Evolutionary conservation across 345 rosid genomes (phyloP).

Genomic region (Lepidium africanum): DNA sequence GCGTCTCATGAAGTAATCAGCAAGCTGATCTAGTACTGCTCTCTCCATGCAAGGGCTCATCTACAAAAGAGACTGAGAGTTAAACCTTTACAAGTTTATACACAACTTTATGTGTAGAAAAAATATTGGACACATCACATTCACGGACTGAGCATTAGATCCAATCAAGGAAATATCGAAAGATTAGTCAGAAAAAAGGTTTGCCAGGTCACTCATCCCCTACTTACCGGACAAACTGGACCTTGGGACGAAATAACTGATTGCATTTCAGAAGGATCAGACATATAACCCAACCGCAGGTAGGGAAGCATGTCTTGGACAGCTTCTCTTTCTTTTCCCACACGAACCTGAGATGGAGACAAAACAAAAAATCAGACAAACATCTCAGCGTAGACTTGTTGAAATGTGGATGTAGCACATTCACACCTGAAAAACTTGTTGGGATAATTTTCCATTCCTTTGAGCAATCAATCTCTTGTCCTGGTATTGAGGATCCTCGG

Average conservation of each 20-base stretch:
- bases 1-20: constrained; percentile 62
- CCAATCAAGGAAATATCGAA: constrained; percentile 5
- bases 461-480: constrained; percentile 95
- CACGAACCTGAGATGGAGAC: constrained; percentile 45
- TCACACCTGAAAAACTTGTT: constrained; percentile 66
- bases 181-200: neutral
- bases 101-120: neutral
- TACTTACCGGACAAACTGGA: constrained; percentile 85
- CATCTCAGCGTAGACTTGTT: constrained; percentile 2
- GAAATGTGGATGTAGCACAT: neutral
- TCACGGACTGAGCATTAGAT: neutral
- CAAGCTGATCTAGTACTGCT: constrained; percentile 85
- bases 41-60: constrained; percentile 94
- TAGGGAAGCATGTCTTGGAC: constrained; percentile 85
- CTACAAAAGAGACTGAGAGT: constrained; percentile 29
- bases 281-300: constrained; percentile 79
- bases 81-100: neutral
- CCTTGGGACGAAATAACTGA: constrained; percentile 94
- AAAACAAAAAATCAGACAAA: constrained; percentile 11
- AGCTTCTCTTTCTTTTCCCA: constrained; percentile 84
- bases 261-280: constrained; percentile 88
- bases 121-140: neutral
- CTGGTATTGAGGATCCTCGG: constrained; percentile 96
- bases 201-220: neutral
- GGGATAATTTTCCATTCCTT: constrained; percentile 79